phyloP scores from a whole-genome alignment of 768 basidiomycete species.

The Leccinum arenicola region DNA sequence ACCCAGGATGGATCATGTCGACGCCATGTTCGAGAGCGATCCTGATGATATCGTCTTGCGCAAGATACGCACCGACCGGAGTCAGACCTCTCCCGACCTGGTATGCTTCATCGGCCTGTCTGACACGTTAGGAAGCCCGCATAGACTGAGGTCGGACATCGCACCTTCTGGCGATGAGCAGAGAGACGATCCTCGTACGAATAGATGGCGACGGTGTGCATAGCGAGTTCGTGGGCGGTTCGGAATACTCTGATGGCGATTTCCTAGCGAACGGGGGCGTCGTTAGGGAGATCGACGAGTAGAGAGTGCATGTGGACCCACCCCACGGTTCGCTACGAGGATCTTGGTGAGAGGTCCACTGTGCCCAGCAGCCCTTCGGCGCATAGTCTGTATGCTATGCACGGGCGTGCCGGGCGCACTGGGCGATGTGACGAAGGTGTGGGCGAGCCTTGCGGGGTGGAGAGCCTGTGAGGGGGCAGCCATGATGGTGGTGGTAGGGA shows the following conservation, averaged over 20 bases:
- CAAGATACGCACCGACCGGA: conserved; percentile 95
- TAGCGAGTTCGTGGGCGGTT: conserved; percentile 96
- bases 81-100: conserved; percentile 96
- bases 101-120: conserved; percentile 95
- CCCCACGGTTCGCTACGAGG: conserved; percentile 89
- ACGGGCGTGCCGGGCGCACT: conserved; percentile 82
- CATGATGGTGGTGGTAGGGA: conserved; percentile 23
- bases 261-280: conserved; percentile 54
- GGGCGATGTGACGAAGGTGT: conserved; percentile 71
- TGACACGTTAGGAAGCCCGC: conserved; percentile 8
- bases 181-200: conserved; percentile 95
- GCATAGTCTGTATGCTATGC: conserved; percentile 88
- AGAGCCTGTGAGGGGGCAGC: conserved; percentile 37
- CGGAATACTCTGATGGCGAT: conserved; percentile 99
- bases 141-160: conserved; percentile 38
- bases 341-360: conserved; percentile 88
- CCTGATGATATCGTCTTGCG: conserved; percentile 95
- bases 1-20: conserved; percentile 99
- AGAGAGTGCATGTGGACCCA: conserved; percentile 38
- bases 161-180: conserved; percentile 95
- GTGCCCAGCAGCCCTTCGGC: conserved; percentile 88
- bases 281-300: conserved; percentile 5
- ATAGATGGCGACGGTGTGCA: conserved; percentile 99
- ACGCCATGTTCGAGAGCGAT: conserved; percentile 98
- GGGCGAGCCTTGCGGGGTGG: conserved; percentile 71